Conservation (phyloP, 495 filamentous ascomycete genomes). For the Xeromyces bisporus region DNA sequence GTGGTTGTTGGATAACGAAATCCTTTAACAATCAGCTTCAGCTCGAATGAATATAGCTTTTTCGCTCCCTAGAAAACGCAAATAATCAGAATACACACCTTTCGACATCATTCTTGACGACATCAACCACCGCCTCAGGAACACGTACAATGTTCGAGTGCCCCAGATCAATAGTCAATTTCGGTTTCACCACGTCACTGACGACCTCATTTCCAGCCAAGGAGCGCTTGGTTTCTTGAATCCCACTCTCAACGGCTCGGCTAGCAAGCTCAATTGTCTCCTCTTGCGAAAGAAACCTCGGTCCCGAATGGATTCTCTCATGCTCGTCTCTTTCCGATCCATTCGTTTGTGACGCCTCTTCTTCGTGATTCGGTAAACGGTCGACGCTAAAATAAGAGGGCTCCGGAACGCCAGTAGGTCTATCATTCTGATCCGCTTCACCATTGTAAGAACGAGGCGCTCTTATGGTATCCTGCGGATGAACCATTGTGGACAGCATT, state of each 20-base stretch:
- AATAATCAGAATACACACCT: constrained; percentile 45
- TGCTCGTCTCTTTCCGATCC: constrained; percentile 8
- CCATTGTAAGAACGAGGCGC: constrained; percentile 18
- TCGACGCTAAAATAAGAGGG: constrained; percentile 15
- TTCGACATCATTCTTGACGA: constrained; percentile 86
- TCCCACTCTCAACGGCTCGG: constrained; percentile 48
- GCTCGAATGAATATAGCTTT: too few species aligned
- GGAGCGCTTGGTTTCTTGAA: constrained; percentile 50
- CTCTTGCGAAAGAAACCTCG: constrained; percentile 19
- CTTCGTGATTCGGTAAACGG: constrained; percentile 13
- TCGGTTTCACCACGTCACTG: constrained; percentile 51
- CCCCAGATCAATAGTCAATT: constrained; percentile 78
- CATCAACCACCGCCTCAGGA: constrained; percentile 77
- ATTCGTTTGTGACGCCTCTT: constrained; percentile 15
- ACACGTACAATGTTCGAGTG: constrained; percentile 64
- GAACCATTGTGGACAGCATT: constrained; percentile 25
- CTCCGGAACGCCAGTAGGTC: constrained; percentile 10
- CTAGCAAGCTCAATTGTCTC: constrained; percentile 41
- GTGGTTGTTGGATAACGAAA: constrained; percentile 81
- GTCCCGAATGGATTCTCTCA: constrained; percentile 10
- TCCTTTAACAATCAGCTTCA: constrained; percentile 29
- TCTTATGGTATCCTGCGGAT: constrained; percentile 23
- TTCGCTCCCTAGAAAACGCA: too few species aligned
- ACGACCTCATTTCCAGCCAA: constrained; percentile 50
- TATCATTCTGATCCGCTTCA: constrained; percentile 20